Evolutionary conservation across 2,329 filamentous ascomycete genomes (phyloP), one percentile per base, ranked within the genome.

Genomic region (Xylaria sp.): DNA sequence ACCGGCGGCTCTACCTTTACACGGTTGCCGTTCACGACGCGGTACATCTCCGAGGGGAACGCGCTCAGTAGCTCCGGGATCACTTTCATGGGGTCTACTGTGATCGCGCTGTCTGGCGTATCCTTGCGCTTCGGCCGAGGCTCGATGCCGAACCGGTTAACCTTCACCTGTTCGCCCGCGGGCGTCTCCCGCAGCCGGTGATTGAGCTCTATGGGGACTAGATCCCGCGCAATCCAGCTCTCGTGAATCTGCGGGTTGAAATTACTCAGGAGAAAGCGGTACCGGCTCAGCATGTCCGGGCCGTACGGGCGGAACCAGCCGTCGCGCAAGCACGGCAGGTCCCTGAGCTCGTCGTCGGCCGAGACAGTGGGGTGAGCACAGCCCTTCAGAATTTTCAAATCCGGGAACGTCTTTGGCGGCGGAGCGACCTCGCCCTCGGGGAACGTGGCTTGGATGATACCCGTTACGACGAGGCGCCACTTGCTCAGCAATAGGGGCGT

Each of bases 221-320:
- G 57, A 27, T 69, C 68, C 5, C 70, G 69, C 29, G 68, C 67
- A 31, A 71, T 56, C 72, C 71, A 73, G 44, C 58, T 67, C 10
- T 56, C 64, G 33, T 50, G 61, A 20, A 69, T 72, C 49, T 61
- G 63, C 29, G 67, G 69, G 58, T 73, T 68, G 61, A 73, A 73
- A 17, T 72, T 67, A 44, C 49, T 59, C 11, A 70, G 47, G 29
- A 73, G 67, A 44, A 73, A 72, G 33, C 58, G 63, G 49, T 68
- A 72, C 9, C 65, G 66, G 22, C n/a, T 36, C 17, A 60, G 45
- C 59, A 72, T 68, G 27, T 64, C 61, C 2, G 68, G 68, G 17
- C 72, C 65, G 55, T 71, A 73, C 2, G 69, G 61, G 9, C 65
- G 69, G 49, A 73, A 73, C 71, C 70, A 73, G 29, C 69, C 57